Base-by-base conservation (phyloP, 2,329 filamentous ascomycete genomes). In the Ambrosiella cleistominuta region DNA sequence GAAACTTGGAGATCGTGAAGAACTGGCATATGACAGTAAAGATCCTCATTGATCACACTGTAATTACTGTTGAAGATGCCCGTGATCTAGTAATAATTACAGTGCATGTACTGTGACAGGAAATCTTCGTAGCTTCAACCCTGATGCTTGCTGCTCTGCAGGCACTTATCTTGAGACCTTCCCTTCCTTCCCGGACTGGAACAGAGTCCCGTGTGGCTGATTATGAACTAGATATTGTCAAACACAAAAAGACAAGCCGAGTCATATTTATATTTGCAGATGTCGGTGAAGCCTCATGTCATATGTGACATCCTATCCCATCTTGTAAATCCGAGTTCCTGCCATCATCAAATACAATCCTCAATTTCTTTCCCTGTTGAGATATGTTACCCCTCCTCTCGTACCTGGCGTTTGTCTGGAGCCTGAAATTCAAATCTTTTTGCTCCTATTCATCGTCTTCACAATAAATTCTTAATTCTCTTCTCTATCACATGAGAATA, bases 111-210 rank as follows among this genome's bases (percentile, higher is more conserved):
- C 53, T 45, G 53, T 55, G 7, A 7, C 8, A 35, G 13, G 6
- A 13, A 13, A 19, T 57, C 27, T 15, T 11, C 27, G 15, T 13
- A 15, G 9, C 36, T 54, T 42, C 38, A 47, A 39, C 57, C 57
- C 39, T 58, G 50, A 57, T 57, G 55, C 55, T 51, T 15, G 50
- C 37, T 13, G 27, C 51, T 58, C 57, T 58, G 49, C 50, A 58
- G 45, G 51, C 57, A 58, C 57, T 58, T 58, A 49, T 58, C 51
- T 36, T 50, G n/a, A 51, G 17, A 35, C 15, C 57, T 58, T 58
- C 49, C 57, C 57, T 58, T 54, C 50, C 50, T 27, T 51, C 19
- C 47, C 19, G 27, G 27, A 27, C 12, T 27, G 11, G 17, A 19
- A 35, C 9, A 36, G 2, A 36, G 47, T 36, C 17, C 27, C 19